Conservation (phyloP, 768 basidiomycete genomes). For the Hypholoma fasciculare region DNA sequence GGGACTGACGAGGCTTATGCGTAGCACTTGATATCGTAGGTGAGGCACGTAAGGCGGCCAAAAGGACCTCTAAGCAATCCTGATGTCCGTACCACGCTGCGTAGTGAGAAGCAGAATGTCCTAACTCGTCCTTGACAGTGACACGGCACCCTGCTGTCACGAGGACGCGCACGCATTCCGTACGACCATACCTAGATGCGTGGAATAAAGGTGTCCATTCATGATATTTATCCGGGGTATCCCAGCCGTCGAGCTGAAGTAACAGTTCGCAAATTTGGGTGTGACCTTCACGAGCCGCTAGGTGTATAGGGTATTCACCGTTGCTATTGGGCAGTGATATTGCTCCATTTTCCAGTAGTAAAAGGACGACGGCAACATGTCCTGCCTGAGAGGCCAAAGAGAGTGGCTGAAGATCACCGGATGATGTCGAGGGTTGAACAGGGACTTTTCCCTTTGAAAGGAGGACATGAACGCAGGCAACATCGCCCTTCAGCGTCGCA, state of each 20-base stretch:
- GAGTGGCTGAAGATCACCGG: constrained; percentile 79
- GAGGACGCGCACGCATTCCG: constrained; percentile 72
- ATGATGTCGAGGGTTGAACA: constrained; percentile 54
- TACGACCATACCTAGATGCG: constrained; percentile 85
- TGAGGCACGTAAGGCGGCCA: constrained; percentile 39
- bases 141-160: constrained; percentile 78
- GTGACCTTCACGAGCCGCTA: constrained; percentile 93
- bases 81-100: constrained; percentile 96
- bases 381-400: constrained; percentile 92
- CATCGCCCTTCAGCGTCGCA: constrained; percentile 83
- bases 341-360: constrained; percentile 79
- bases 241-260: constrained; percentile 74
- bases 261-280: constrained; percentile 80
- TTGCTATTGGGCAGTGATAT: constrained; percentile 84
- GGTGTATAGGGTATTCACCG: constrained; percentile 96
- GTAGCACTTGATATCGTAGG: constrained; percentile 23
- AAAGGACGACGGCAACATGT: constrained; percentile 75
- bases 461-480: constrained; percentile 82
- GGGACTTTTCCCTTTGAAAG: constrained; percentile 70
- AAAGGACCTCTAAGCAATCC: constrained; percentile 60
- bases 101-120: constrained; percentile 86
- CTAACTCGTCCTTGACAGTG: constrained; percentile 80
- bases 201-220: constrained; percentile 99
- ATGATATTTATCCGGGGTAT: constrained; percentile 92
- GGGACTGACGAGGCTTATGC: constrained; percentile 34